phyloP scores from a whole-genome alignment of 2,329 filamentous ascomycete species.

The Capronia americana region DNA sequence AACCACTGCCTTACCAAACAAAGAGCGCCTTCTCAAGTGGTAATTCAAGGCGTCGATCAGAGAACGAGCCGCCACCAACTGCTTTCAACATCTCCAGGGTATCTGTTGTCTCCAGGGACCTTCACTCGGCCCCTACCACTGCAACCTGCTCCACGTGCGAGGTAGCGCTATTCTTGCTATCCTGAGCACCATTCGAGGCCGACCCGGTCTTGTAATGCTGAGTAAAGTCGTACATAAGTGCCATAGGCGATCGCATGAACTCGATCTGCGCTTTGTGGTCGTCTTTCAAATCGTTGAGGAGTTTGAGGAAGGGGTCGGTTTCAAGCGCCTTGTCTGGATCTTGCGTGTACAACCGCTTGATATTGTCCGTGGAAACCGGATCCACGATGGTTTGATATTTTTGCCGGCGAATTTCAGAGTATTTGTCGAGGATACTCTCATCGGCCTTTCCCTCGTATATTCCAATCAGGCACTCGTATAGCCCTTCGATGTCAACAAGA shows the following conservation, averaged over 20 bases:
- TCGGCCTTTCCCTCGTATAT: conserved; percentile 50
- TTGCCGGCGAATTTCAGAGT: conserved; percentile 49
- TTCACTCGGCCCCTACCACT: conserved; percentile 15
- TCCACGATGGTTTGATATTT: conserved; percentile 50
- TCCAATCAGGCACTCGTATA: conserved; percentile 64
- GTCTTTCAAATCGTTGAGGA: conserved; percentile 44
- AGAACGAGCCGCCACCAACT: background rate
- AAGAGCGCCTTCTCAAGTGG: background rate
- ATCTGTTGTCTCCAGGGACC: background rate
- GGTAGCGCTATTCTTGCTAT: conserved; percentile 17
- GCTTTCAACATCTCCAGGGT: background rate
- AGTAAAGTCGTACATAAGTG: conserved; percentile 34
- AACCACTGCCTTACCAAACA: background rate
- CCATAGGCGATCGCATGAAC: conserved; percentile 29
- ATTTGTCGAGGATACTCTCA: conserved; percentile 53
- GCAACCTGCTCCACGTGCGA: conserved; percentile 26
- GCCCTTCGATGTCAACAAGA: conserved; percentile 66
- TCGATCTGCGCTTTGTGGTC: conserved; percentile 41
- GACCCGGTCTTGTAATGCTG: conserved; percentile 32
- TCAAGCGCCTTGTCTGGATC: conserved; percentile 48
- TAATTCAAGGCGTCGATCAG: background rate
- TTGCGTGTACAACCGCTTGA: conserved; percentile 45
- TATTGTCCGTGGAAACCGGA: conserved; percentile 52
- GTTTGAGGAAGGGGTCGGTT: conserved; percentile 47
- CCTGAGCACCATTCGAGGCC: background rate